Evolutionary conservation across 352 stramenopile genomes (phyloP), one percentile per base, ranked within the genome.

Genomic region (Phytophthora hybrid): DNA sequence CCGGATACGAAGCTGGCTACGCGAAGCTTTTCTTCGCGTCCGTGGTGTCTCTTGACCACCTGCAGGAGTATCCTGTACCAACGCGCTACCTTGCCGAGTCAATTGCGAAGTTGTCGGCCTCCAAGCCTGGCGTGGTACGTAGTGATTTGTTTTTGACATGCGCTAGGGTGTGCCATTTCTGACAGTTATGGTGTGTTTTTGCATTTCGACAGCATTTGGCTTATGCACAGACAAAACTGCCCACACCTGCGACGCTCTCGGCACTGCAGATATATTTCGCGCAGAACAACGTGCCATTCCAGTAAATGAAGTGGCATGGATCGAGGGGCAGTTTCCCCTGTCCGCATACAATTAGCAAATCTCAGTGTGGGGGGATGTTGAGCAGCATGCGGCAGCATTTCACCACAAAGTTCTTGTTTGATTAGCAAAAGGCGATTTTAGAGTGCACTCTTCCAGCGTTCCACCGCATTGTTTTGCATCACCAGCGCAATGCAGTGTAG

Each of bases 11-110:
- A 87, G 90, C 96, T 39, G 93, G 93, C 9, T 99, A 97, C 79
- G 98, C 96, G 14, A 95, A 96, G 64, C 78, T 99, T 18, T 94
- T 97, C 66, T 98, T 98, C 79, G 96, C 96, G 10, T 93, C 87
- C 1, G 85, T 93, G 39, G 84, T 90, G 41, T 71, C 84, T 1
- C 84, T 94, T 57, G 97, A 99, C 78, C 86, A 91, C 31, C 91
- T 99, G 63, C 68, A 83, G 16, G 89, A 97, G 57, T 90, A 97
- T 69, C 73, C 81, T 0, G 59, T 74, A 6, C 66, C 83, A 47
- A 85, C 85, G 51, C 81, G 82, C 49, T 95, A 92, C 55, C 73
- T 95, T 64, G 80, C 81, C 5, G 84, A 92, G 37, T 91, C 81
- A 16, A 78, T 95, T 14, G 76, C 83, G 8, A 90, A 92, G 72